These are phyloP conservation scores for Stramenopiles sp. DNA, from an alignment of 352 stramenopile species.

Conservation along the genomic window DNA sequence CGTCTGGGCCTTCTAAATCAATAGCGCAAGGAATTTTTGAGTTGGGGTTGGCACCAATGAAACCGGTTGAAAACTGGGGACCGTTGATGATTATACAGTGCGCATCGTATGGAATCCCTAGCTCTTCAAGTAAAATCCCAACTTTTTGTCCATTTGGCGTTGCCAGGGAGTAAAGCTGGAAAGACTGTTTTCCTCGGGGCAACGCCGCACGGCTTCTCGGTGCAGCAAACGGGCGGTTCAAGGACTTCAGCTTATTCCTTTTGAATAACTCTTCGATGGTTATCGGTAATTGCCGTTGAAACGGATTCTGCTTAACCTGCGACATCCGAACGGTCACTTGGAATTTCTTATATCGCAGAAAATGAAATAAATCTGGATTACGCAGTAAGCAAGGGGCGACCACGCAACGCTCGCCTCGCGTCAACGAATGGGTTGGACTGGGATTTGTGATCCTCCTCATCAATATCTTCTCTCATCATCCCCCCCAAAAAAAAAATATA, in stretches of 20 bases:
- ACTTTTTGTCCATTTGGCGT: slow-evolving; percentile 53
- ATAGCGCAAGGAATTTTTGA: slow-evolving; percentile 49
- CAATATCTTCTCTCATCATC: too few species aligned
- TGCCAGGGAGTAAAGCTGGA: slow-evolving; percentile 43
- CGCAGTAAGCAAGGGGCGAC: too few species aligned
- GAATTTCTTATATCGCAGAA: too few species aligned
- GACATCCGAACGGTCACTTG: not conserved
- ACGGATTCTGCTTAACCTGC: not conserved
- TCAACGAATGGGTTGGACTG: too few species aligned
- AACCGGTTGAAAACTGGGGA: slow-evolving; percentile 45
- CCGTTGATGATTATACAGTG: slow-evolving; percentile 32
- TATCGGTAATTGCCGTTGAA: not conserved
- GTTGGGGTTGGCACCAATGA: slow-evolving; percentile 51
- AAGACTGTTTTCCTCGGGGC: slow-evolving; percentile 27
- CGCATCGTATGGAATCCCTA: slow-evolving; percentile 47
- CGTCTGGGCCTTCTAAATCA: slow-evolving; percentile 24
- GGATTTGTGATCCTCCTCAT: too few species aligned
- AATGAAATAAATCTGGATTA: too few species aligned
- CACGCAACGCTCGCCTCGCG: too few species aligned
- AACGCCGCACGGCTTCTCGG: slow-evolving; percentile 29
- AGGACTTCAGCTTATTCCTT: slow-evolving; percentile 12
- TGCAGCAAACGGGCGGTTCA: slow-evolving; percentile 31
- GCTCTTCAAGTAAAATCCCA: slow-evolving; percentile 45
- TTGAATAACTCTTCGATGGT: slow-evolving; percentile 17
- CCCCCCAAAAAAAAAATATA: too few species aligned